Conservation (phyloP, 176 grass and related monocot genomes). For the Cocos nucifera region DNA sequence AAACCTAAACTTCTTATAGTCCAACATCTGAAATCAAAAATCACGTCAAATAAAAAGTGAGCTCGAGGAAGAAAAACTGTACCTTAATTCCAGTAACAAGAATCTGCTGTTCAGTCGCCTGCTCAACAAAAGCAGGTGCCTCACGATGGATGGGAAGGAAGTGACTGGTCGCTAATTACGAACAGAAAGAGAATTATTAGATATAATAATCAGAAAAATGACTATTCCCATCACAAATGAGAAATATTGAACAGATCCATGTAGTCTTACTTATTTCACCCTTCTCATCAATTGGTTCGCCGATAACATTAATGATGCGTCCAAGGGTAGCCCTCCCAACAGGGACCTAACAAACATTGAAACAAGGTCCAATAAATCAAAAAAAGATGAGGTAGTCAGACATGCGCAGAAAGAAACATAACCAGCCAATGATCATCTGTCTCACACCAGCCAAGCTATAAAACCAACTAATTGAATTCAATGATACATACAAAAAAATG, state of each 20-base stretch:
- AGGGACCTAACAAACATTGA: conserved; percentile 51
- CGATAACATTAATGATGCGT: conserved; percentile 88
- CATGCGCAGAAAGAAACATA: not conserved
- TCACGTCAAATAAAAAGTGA: not conserved
- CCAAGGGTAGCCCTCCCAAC: conserved; percentile 93
- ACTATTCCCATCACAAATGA: no score
- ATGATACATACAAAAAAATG: no score
- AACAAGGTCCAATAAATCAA: not conserved
- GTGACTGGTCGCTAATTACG: conserved; percentile 45
- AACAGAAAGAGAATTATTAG: not conserved
- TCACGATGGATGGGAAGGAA: conserved; percentile 91
- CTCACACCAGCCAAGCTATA: no score
- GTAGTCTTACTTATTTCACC: conserved; percentile 67
- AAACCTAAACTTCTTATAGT: no score
- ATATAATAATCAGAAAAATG: no score
- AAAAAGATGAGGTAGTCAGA: not conserved
- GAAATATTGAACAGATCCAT: no score
- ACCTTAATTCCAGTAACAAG: conserved; percentile 98
- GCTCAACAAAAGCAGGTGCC: conserved; percentile 87
- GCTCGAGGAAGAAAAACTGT: not conserved
- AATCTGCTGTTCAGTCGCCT: conserved; percentile 89
- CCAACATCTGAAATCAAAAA: not conserved
- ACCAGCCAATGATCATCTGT: no score
- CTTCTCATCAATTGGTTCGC: conserved; percentile 82
- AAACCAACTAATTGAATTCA: no score